phyloP scores from a whole-genome alignment of 2,329 filamentous ascomycete genomes.

The Lachnellula subtilissima region DNA sequence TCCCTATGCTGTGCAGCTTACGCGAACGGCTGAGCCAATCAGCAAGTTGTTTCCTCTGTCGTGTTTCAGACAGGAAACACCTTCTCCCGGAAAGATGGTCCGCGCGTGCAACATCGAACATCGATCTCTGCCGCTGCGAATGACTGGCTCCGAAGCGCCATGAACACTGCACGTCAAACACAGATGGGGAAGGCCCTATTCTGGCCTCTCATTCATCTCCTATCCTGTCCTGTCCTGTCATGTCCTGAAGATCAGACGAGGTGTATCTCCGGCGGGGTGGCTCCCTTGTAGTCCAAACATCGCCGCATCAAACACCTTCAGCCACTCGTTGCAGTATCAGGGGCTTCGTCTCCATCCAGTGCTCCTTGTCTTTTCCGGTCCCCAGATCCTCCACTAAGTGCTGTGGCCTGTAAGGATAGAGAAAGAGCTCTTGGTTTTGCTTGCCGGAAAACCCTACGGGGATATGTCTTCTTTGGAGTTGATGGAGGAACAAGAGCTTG shows the following conservation, averaged over 20 bases:
- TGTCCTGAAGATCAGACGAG: slow-evolving; percentile 4
- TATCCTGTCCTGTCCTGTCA: neutral
- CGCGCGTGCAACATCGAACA: too few species aligned
- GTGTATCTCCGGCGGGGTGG: neutral
- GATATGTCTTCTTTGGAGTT: neutral
- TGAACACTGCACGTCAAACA: neutral
- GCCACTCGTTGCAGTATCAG: slow-evolving; percentile 2
- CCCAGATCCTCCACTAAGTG: neutral
- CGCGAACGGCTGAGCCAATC: neutral
- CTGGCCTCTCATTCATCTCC: slow-evolving; percentile 1
- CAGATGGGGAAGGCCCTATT: neutral
- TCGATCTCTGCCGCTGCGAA: neutral
- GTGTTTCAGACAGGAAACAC: neutral
- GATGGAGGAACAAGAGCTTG: slow-evolving; percentile 5
- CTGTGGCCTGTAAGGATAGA: neutral
- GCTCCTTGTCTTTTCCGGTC: neutral
- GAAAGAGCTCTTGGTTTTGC: neutral
- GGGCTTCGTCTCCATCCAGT: neutral
- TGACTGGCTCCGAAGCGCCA: neutral
- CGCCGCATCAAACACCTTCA: neutral
- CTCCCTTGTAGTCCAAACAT: neutral
- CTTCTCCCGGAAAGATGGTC: neutral
- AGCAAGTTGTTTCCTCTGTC: neutral
- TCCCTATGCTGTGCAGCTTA: neutral
- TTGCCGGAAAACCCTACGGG: neutral